Base-by-base conservation (phyloP, 2,329 filamentous ascomycete genomes). In the Nigrospora osmanthi region DNA sequence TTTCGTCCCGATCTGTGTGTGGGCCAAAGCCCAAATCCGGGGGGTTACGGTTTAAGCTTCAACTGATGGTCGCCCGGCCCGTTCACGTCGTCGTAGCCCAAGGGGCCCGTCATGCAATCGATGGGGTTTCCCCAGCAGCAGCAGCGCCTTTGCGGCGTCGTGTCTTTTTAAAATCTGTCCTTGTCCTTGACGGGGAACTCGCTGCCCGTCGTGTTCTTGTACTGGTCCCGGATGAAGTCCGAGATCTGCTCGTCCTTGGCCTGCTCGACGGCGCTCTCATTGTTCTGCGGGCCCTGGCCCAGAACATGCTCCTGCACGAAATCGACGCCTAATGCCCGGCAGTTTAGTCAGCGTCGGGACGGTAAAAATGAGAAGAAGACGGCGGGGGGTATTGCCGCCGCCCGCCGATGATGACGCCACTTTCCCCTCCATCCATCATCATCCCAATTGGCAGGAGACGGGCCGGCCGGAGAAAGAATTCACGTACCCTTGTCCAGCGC, bases 221-320 rank as follows among this genome's bases (percentile, higher is more conserved):
- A 90, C 64, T 85, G 70, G 36, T 64, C 65, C 34, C 87, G 78
- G 54, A 91, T 80, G 62, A 77, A 83, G 61, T 89, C 83, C 28
- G 78, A 81, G 54, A 90, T 87, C 61, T 85, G 72, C 64, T 88
- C 83, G 61, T 93, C 88, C 70, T 91, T 90, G 55, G 83, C 85
- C 67, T 94, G 87, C 68, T 94, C 88, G 16, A 81, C 59, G 6
- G 87, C 87, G 42, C 65, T 72, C 64, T 85, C 85, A 60, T 88
- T 87, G 67, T 76, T 70, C 69, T 93, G 87, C 39, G 76, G 59
- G 15, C 87, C 87, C 53, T 80, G 70, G 34, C 81, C 80, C 14
- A 93, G 59, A 60, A 89, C 67, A 51, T 87, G 80, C 65, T 93
- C 80, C 66, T 94, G 88, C 19, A 89, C 76, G 51, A 76, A 80